Evolutionary conservation across 169 alveolate genomes (phyloP).

Genomic region (Toxoplasma gondii): DNA sequence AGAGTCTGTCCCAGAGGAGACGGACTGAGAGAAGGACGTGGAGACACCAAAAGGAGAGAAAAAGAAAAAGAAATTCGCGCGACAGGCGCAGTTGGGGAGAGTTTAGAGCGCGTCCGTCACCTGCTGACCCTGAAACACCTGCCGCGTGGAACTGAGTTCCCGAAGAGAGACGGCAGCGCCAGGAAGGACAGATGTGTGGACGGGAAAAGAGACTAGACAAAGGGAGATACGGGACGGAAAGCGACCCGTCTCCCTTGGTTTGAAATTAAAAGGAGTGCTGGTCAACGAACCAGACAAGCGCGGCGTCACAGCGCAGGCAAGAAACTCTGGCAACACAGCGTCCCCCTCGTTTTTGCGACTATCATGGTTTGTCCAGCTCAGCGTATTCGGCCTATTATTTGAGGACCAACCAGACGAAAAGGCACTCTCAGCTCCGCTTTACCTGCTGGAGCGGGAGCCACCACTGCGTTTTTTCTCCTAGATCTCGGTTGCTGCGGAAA

Average conservation of each 20-base stretch:
- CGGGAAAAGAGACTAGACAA: neutral
- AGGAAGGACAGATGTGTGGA: neutral
- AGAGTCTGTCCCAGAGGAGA: neutral
- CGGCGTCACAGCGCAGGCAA: slow-evolving; percentile 9
- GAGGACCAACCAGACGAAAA: no score
- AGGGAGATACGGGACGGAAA: neutral
- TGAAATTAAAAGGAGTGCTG: neutral
- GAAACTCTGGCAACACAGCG: neutral
- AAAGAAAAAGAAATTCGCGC: neutral
- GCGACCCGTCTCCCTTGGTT: neutral
- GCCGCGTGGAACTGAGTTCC: neutral
- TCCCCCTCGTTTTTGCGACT: neutral
- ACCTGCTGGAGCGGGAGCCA: no score
- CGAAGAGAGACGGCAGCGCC: neutral
- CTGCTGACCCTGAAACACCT: neutral
- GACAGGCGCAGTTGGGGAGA: neutral
- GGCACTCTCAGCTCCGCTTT: no score
- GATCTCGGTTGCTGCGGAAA: no score
- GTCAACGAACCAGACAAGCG: neutral
- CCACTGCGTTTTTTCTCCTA: no score
- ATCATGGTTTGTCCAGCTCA: neutral
- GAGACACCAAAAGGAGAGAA: neutral
- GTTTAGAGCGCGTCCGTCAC: neutral
- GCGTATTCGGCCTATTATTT: neutral
- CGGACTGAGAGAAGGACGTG: neutral